phyloP scores from a whole-genome alignment of 169 alveolate genomes.

The Plasmodium coatneyi region DNA sequence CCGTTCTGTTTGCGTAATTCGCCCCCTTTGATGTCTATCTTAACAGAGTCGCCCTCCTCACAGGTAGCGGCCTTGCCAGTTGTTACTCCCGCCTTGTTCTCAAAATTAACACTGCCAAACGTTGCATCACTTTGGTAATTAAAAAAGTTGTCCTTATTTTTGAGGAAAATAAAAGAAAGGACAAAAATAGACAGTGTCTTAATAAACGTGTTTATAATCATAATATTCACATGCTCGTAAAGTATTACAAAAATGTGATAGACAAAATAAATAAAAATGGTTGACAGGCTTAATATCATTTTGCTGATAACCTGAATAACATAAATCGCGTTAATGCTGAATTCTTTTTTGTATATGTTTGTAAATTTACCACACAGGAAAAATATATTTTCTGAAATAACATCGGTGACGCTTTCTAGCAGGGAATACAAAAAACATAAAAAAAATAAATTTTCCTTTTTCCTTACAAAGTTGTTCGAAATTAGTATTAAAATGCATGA shows the following conservation, averaged over 20 bases:
- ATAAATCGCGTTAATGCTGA: conserved; percentile 47
- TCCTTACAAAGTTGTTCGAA: conserved; percentile 51
- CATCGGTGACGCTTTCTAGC: conserved; percentile 73
- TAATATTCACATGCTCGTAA: conserved; percentile 56
- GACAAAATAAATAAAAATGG: conserved; percentile 53
- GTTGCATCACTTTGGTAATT: not conserved
- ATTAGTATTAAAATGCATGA: conserved; percentile 55
- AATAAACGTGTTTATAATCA: conserved; percentile 71
- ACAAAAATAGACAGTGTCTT: conserved; percentile 64
- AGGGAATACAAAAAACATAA: conserved; percentile 74
- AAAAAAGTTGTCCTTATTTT: conserved; percentile 64
- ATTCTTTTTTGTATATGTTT: conserved; percentile 62
- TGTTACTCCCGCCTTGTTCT: not conserved
- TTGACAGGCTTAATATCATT: conserved; percentile 67
- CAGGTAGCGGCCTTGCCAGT: not conserved
- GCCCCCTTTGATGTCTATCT: not conserved
- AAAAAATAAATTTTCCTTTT: conserved; percentile 57
- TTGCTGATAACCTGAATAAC: conserved; percentile 69
- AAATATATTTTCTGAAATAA: conserved; percentile 73
- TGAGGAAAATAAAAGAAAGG: conserved; percentile 55
- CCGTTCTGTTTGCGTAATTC: not conserved
- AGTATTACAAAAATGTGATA: conserved; percentile 60
- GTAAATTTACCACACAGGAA: conserved; percentile 76
- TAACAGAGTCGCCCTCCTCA: not conserved
- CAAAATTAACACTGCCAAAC: not conserved